Conservation (phyloP, 768 basidiomycete species). For the Amanita rubescens region DNA sequence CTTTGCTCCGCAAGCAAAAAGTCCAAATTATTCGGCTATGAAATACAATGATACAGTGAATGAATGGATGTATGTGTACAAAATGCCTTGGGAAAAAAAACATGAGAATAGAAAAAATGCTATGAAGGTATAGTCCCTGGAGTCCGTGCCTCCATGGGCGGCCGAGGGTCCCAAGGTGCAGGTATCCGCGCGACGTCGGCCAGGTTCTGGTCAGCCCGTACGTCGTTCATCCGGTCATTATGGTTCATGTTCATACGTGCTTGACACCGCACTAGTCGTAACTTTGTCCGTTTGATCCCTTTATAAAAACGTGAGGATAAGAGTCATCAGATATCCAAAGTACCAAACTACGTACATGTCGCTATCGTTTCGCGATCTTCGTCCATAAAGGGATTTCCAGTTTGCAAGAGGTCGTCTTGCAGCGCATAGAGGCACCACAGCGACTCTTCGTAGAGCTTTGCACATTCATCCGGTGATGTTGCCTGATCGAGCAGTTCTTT, state of each 20-base stretch:
- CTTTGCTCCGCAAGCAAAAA: not conserved
- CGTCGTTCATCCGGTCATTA: slow-evolving; percentile 66
- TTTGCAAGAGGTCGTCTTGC: slow-evolving; percentile 80
- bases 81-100: not conserved
- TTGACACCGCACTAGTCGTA: slow-evolving; percentile 72
- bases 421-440: slow-evolving; percentile 91
- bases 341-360: slow-evolving; percentile 47
- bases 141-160: slow-evolving; percentile 10
- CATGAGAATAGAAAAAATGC: not conserved
- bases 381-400: slow-evolving; percentile 77
- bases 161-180: slow-evolving; percentile 62
- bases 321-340: not conserved
- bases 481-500: slow-evolving; percentile 84
- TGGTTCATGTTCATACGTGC: slow-evolving; percentile 73
- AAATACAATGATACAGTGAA: not conserved
- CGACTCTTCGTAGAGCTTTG: slow-evolving; percentile 91
- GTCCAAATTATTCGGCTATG: not conserved
- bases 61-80: not conserved
- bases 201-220: slow-evolving; percentile 71
- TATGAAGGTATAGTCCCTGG: not conserved
- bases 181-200: slow-evolving; percentile 65
- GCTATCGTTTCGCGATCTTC: slow-evolving; percentile 75
- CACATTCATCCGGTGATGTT: slow-evolving; percentile 72
- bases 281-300: slow-evolving; percentile 85
- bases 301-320: slow-evolving; percentile 9